Evolutionary conservation across 192 early-diverging fungal genomes (phyloP), one percentile per base, ranked within the genome.

Genomic region (Backusella sp.): DNA sequence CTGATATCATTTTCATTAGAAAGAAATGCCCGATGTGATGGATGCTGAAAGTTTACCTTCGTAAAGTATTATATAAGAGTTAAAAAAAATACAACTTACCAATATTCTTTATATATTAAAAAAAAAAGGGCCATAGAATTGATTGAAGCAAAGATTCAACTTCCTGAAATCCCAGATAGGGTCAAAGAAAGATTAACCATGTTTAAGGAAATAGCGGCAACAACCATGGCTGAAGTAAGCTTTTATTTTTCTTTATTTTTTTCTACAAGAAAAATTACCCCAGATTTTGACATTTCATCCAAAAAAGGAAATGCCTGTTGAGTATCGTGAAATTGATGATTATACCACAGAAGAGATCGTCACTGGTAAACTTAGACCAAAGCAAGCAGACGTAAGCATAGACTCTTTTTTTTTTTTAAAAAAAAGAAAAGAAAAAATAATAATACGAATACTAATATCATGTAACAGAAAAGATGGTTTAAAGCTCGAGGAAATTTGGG

Each of bases 391-490:
- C 39, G 73, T 74, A 74, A 74, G 62, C 17, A n/a, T 17, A 44
- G 42, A 39, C 37, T 39, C 37, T 39, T 39, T 41, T 41, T 9
- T 41, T 41, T 41, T 41, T 9, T 41, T 41, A 11, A n/a, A 52
- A n/a, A 52, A 17, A 52, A 52, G 5, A 9, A 28, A 28, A n/a
- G n/a, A n/a, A 52, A 17, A 52, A 52, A 19, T 26, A 52, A 19
- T 26, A 7, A 56, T 21, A 56, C 26, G 26, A 26, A 12, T 70
- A n/a, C n/a, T 39, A 35, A 21, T 39, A 0, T 23, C 1, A 12
- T 12, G 23, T 35, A 26, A 44, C 37, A 76, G 62, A 44, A 66
- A 19, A 41, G 90, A 8, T 94, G 93, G 92, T 90, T 94, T 80
- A 85, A 83, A 41, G 79, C 86, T 19, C 85, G 86, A 66, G 90